Conservation (phyloP, 768 basidiomycete species). For the Nidula microcarpa region DNA sequence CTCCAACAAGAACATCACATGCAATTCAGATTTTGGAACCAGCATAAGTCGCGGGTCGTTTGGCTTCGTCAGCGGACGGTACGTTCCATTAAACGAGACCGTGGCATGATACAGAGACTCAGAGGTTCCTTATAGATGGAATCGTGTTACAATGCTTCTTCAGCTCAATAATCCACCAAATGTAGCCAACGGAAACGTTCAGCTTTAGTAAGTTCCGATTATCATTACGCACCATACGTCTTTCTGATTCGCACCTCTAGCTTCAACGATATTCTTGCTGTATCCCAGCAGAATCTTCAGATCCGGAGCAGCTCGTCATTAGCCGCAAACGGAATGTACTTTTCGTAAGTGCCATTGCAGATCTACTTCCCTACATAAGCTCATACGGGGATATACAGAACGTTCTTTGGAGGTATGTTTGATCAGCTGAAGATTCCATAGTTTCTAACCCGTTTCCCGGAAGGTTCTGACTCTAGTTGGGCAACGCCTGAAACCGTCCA, state of each 20-base stretch:
- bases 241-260: slow-evolving; percentile 24
- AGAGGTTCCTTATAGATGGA: slow-evolving; percentile 47
- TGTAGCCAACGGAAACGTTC: slow-evolving; percentile 71
- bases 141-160: slow-evolving; percentile 69
- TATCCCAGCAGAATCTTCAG: slow-evolving; percentile 59
- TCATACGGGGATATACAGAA: slow-evolving; percentile 32
- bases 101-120: neutral
- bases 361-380: neutral
- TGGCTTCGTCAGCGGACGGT: slow-evolving; percentile 60
- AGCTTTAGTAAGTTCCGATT: slow-evolving; percentile 53
- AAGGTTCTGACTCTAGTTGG: slow-evolving; percentile 67
- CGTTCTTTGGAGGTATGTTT: slow-evolving; percentile 73
- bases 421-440: neutral
- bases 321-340: slow-evolving; percentile 66
- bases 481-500: slow-evolving; percentile 64
- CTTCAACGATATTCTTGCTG: slow-evolving; percentile 65
- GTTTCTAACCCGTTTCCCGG: slow-evolving; percentile 8
- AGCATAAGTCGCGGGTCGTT: slow-evolving; percentile 69
- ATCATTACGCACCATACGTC: neutral
- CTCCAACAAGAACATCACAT: slow-evolving; percentile 47
- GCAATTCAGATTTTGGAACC: slow-evolving; percentile 77
- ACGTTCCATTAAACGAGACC: slow-evolving; percentile 17
- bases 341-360: slow-evolving; percentile 53
- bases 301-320: slow-evolving; percentile 55
- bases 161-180: slow-evolving; percentile 68